phyloP scores from a whole-genome alignment of 2,329 filamentous ascomycete species.

The Aureobasidium melanogenum region DNA sequence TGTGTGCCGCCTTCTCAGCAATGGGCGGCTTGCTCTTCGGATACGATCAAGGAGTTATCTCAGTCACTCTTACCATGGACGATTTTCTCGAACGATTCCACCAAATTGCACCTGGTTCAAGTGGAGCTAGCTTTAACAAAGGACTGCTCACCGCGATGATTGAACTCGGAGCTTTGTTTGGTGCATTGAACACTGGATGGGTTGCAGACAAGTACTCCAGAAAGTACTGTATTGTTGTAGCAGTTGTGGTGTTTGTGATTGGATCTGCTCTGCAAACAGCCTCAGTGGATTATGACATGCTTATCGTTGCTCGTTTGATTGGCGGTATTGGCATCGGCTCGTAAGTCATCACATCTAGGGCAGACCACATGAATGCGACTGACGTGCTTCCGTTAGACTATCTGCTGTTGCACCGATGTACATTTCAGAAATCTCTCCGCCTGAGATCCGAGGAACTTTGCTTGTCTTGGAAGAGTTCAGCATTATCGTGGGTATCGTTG shows the following conservation, averaged over 20 bases:
- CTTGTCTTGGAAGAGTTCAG: constrained; percentile 38
- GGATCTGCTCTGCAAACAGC: constrained; percentile 45
- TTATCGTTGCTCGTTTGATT: constrained; percentile 41
- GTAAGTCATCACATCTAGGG: constrained; percentile 19
- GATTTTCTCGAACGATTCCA: constrained; percentile 41
- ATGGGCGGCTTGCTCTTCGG: neutral
- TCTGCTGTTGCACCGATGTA: constrained; percentile 44
- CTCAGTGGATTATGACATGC: constrained; percentile 42
- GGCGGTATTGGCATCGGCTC: constrained; percentile 46
- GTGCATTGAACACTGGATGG: constrained; percentile 38
- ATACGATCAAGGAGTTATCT: constrained; percentile 21
- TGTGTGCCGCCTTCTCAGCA: constrained; percentile 42
- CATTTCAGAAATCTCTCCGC: constrained; percentile 26
- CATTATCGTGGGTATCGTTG: constrained; percentile 40
- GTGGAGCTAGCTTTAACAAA: constrained; percentile 37
- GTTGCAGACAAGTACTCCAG: constrained; percentile 45
- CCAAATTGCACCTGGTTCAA: constrained; percentile 22
- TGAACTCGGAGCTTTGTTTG: constrained; percentile 42
- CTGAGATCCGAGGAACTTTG: constrained; percentile 31
- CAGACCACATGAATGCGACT: neutral
- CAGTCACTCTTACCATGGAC: constrained; percentile 43
- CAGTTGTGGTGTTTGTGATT: constrained; percentile 43
- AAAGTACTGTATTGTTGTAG: constrained; percentile 44
- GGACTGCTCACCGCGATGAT: constrained; percentile 46
- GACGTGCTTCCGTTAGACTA: constrained; percentile 15